Evolutionary conservation across 371 early-diverging fungal genomes (phyloP).

Genomic region (Rhizopus sp.): DNA sequence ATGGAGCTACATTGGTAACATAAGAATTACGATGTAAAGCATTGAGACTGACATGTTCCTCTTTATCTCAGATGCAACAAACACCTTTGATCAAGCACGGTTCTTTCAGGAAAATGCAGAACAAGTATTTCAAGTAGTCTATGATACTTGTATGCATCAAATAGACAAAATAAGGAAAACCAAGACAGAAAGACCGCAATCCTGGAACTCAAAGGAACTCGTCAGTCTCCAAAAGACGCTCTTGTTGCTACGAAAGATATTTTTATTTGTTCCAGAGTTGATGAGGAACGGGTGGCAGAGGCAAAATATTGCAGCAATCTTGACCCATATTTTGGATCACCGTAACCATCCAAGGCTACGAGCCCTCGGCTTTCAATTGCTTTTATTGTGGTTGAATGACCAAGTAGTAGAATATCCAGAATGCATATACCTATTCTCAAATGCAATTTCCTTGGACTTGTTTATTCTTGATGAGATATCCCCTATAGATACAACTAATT

Average conservation of each 20-base stretch:
- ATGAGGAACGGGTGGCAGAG: slow-evolving; percentile 78
- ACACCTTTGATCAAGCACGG: slow-evolving; percentile 72
- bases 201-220: slow-evolving; percentile 68
- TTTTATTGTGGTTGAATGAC: slow-evolving; percentile 74
- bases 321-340: slow-evolving; percentile 56
- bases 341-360: slow-evolving; percentile 74
- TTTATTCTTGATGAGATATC: slow-evolving; percentile 62
- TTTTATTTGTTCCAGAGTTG: slow-evolving; percentile 67
- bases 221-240: slow-evolving; percentile 65
- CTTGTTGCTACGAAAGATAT: slow-evolving; percentile 66
- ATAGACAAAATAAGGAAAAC: slow-evolving; percentile 71
- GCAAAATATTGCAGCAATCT: slow-evolving; percentile 57
- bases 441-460: slow-evolving; percentile 67
- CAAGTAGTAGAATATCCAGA: slow-evolving; percentile 65
- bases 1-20: slow-evolving; percentile 70
- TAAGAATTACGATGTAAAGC: background rate
- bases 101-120: slow-evolving; percentile 82
- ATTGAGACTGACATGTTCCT: background rate
- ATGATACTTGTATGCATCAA: slow-evolving; percentile 70
- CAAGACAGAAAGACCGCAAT: slow-evolving; percentile 48
- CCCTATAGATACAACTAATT: background rate
- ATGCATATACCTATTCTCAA: slow-evolving; percentile 63
- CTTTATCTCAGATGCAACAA: slow-evolving; percentile 59
- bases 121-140: slow-evolving; percentile 68
- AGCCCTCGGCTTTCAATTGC: slow-evolving; percentile 71